phyloP scores from a whole-genome alignment of 2,329 filamentous ascomycete species.

The Xylariales sp. region DNA sequence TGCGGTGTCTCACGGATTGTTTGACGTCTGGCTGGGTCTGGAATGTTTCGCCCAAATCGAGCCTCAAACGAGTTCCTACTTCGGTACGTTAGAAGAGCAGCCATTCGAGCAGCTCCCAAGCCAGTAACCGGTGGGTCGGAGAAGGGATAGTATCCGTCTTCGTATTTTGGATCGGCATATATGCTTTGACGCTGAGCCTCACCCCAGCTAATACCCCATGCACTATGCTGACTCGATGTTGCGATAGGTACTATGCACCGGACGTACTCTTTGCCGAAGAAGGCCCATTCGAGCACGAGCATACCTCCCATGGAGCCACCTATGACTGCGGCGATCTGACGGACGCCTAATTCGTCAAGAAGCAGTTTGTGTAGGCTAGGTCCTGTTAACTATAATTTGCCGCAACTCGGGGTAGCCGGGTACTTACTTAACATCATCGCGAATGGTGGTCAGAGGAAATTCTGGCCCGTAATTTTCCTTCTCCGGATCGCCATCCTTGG shows the following conservation, averaged over 20 bases:
- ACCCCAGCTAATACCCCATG: constrained; percentile 92
- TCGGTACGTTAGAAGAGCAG: constrained; percentile 92
- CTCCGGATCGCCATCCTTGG: constrained; percentile 80
- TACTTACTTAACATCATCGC: constrained; percentile 91
- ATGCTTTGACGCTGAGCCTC: constrained; percentile 92
- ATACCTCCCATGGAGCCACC: constrained; percentile 90
- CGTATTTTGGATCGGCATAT: constrained; percentile 98
- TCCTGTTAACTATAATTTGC: constrained; percentile 40
- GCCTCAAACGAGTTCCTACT: constrained; percentile 97
- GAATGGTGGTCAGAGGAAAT: constrained; percentile 93
- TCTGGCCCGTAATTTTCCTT: constrained; percentile 91
- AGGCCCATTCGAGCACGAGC: constrained; percentile 92
- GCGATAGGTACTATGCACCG: constrained; percentile 84
- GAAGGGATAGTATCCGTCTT: constrained; percentile 93
- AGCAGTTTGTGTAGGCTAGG: constrained; percentile 79
- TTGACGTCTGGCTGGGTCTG: constrained; percentile 84
- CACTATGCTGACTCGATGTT: constrained; percentile 85
- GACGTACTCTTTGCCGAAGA: constrained; percentile 88
- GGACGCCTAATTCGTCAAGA: constrained; percentile 82
- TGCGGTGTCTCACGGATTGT: constrained; percentile 78
- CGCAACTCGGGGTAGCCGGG: constrained; percentile 19
- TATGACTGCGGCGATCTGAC: constrained; percentile 80
- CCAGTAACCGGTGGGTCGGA: constrained; percentile 87
- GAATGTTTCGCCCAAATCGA: constrained; percentile 91
- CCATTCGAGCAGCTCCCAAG: constrained; percentile 95